Evolutionary conservation across 2,329 filamentous ascomycete genomes (phyloP), one percentile per base, ranked within the genome.

Genomic region (Colletotrichum camelliae): DNA sequence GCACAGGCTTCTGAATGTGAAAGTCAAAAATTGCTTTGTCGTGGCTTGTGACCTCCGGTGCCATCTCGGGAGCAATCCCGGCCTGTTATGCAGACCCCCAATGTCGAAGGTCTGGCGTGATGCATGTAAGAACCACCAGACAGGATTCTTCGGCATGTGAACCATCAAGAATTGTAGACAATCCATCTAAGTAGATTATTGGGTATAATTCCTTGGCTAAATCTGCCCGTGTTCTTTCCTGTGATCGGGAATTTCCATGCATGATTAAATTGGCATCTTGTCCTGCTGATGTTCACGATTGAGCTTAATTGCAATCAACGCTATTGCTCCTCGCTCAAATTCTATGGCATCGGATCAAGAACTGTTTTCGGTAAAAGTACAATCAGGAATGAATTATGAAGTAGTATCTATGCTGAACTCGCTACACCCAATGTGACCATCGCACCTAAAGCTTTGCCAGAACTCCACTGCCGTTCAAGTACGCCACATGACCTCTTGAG

Each of bases 401-500:
- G n/a, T 16, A 48, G n/a, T 31, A 31, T 48, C 37, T 35, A n/a
- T 8, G n/a, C 35, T 29, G 2, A 15, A 43, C 33, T 27, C 10
- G 37, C 35, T 66, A 12, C 21, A 52, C 15, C 4, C 12, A 15
- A 27, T 12, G 1, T 64, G 33, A 35, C 18, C 27, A 61, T 24
- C 35, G 13, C 61, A 4, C n/a, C 24, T 39, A 72, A 8, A 78
- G 55, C 73, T 77, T 78, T 21, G 77, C 65, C n/a, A 78, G 55
- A 39, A 77, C 70, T 12, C 77, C 76, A n/a, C 67, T 72, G n/a
- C 39, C 60, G 29, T 71, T 69, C 29, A 77, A 58, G 12, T 77
- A 66, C 16, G 77, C 71, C 13, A 78, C 35, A 55, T 77, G 76
- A 4, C 67, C 64, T 39, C 70, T 74, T 18, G 69, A 77, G 13